phyloP scores from a whole-genome alignment of 2,329 filamentous ascomycete species.

The Ascochyta rabiei region DNA sequence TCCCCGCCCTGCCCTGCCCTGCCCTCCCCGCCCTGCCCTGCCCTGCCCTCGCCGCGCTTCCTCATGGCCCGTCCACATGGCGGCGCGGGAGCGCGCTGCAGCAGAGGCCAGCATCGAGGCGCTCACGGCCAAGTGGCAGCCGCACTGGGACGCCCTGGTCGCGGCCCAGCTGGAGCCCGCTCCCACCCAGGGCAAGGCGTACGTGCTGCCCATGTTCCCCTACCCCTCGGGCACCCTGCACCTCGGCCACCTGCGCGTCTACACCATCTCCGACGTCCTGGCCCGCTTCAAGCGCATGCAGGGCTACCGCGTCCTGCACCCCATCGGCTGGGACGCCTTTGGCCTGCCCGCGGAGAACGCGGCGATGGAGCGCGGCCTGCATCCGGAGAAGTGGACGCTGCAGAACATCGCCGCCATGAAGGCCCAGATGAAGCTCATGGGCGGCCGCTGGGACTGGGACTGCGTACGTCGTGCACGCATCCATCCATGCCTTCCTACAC shows the following conservation, averaged over 20 bases:
- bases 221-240: slow-evolving; percentile 89
- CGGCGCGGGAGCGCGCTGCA: slow-evolving; percentile 10
- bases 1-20: too few relatives aligned
- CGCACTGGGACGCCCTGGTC: slow-evolving; percentile 50
- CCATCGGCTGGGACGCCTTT: slow-evolving; percentile 97
- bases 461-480: slow-evolving; percentile 62
- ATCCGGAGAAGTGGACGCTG: slow-evolving; percentile 79
- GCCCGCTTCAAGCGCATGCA: slow-evolving; percentile 77
- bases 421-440: slow-evolving; percentile 77
- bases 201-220: slow-evolving; percentile 90
- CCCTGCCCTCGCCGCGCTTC: not conserved
- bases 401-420: slow-evolving; percentile 86
- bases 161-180: slow-evolving; percentile 18
- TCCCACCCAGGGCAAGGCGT: slow-evolving; percentile 54
- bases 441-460: slow-evolving; percentile 83
- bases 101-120: slow-evolving; percentile 14
- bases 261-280: slow-evolving; percentile 87
- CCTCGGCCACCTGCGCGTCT: slow-evolving; percentile 85
- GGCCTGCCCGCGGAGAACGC: slow-evolving; percentile 91
- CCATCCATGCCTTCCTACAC: too few relatives aligned
- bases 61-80: slow-evolving; percentile 16
- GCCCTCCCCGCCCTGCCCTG: too few relatives aligned
- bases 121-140: slow-evolving; percentile 58
- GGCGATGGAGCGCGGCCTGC: slow-evolving; percentile 79
- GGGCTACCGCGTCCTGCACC: slow-evolving; percentile 76